Conservation (phyloP, 495 filamentous ascomycete genomes). For the Thermothielavioides terrestris region DNA sequence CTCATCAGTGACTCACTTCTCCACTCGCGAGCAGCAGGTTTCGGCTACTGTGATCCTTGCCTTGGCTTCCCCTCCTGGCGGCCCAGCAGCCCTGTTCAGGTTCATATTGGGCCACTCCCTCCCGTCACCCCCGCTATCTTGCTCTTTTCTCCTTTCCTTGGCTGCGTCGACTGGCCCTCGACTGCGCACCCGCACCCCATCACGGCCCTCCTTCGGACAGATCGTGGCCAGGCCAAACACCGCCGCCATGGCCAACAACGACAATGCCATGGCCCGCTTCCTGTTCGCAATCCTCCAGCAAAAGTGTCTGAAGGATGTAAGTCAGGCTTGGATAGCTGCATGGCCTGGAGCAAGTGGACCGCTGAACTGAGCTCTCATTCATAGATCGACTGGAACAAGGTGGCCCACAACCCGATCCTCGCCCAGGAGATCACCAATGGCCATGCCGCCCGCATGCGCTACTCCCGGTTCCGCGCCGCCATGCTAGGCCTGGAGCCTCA, state of each 20-base stretch:
- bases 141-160: slow-evolving; percentile 5
- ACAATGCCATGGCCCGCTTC: slow-evolving; percentile 49
- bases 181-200: slow-evolving; percentile 1
- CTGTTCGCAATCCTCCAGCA: slow-evolving; percentile 71
- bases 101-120: slow-evolving; percentile 23
- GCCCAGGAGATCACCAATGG: slow-evolving; percentile 62
- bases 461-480: slow-evolving; percentile 53
- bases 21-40: slow-evolving; percentile 18
- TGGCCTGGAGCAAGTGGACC: neutral
- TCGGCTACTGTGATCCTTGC: slow-evolving; percentile 22
- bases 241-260: slow-evolving; percentile 39
- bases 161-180: slow-evolving; percentile 21
- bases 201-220: neutral
- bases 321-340: slow-evolving; percentile 16
- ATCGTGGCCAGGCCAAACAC: neutral
- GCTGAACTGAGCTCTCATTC: neutral
- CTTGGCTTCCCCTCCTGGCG: slow-evolving; percentile 9
- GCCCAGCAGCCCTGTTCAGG: slow-evolving; percentile 4
- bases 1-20: slow-evolving; percentile 27
- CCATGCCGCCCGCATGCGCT: slow-evolving; percentile 76
- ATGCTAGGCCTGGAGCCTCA: slow-evolving; percentile 36
- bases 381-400: slow-evolving; percentile 67
- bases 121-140: neutral
- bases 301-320: slow-evolving; percentile 62
- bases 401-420: slow-evolving; percentile 47